Percentiles rank a stretch among this genome's conserved stretches.
phyloP scores from a whole-genome alignment of 768 basidiomycete genomes.

The Phylloporus arenicola region DNA sequence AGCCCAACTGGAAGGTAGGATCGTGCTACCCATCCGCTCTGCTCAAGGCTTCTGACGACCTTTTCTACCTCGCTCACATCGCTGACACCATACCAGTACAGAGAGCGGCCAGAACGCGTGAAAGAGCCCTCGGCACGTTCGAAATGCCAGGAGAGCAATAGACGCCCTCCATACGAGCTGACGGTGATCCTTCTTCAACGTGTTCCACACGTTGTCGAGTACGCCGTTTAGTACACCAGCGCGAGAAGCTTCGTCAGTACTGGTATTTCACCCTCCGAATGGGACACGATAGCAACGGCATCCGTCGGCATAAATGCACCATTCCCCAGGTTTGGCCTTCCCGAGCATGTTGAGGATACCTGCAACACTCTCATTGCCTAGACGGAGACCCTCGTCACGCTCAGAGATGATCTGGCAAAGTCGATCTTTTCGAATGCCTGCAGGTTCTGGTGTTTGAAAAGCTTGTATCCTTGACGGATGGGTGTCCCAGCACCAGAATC shows the following conservation, averaged over 20 bases:
- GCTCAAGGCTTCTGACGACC: constrained; percentile 69
- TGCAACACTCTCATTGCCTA: constrained; percentile 80
- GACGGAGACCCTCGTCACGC: constrained; percentile 86
- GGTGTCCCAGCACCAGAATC: constrained; percentile 97
- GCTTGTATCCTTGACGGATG: constrained; percentile 96
- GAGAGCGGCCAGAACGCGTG: constrained; percentile 84
- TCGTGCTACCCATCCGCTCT: constrained; percentile 78
- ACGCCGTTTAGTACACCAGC: constrained; percentile 91
- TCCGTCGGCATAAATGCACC: constrained; percentile 97
- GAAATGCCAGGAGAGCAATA: constrained; percentile 85
- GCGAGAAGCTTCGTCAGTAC: constrained; percentile 87
- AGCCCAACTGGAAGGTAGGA: constrained; percentile 66
- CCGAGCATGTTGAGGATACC: constrained; percentile 59
- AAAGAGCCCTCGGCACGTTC: constrained; percentile 98
- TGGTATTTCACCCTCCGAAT: constrained; percentile 82
- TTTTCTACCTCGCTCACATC: constrained; percentile 89
- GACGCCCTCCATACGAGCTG: constrained; percentile 97
- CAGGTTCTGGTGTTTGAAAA: constrained; percentile 82
- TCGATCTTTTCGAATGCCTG: constrained; percentile 88
- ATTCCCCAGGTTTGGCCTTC: constrained; percentile 74
- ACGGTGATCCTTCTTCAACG: constrained; percentile 93
- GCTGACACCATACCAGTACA: constrained; percentile 98
- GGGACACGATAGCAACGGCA: constrained; percentile 88
- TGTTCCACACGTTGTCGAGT: constrained; percentile 93
- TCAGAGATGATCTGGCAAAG: constrained; percentile 94